phyloP scores from a whole-genome alignment of 352 stramenopile species.

The Globisporangium viniferum region DNA sequence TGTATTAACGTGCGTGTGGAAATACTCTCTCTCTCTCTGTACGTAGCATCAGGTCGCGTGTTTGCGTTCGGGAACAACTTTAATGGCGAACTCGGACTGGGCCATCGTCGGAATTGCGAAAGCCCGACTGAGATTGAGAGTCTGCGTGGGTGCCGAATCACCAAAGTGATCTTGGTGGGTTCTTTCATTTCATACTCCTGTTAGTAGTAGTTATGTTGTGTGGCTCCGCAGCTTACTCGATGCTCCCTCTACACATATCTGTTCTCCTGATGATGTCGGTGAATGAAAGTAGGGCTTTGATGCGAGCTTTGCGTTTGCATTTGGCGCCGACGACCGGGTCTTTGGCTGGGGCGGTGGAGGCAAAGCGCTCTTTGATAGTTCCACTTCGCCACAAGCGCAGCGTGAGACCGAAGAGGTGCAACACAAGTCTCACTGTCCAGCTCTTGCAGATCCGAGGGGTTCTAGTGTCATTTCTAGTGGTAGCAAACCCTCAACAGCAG shows the following conservation, averaged over 20 bases:
- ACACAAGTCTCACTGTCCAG: neutral
- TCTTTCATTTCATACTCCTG: too few species aligned
- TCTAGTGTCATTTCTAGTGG: too few species aligned
- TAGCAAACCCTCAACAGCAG: neutral
- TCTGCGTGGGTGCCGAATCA: constrained; percentile 42
- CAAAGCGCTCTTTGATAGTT: constrained; percentile 31
- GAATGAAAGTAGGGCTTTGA: constrained; percentile 48
- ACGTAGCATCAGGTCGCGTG: constrained; percentile 46
- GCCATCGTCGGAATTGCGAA: constrained; percentile 36
- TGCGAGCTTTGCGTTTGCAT: constrained; percentile 72
- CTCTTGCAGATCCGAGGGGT: neutral
- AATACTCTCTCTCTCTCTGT: neutral
- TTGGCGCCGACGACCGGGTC: constrained; percentile 75
- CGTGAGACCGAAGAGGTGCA: neutral
- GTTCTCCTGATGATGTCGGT: neutral
- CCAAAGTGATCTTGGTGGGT: constrained; percentile 25
- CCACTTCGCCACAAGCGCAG: neutral
- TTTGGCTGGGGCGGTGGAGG: constrained; percentile 88
- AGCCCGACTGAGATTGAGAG: constrained; percentile 52
- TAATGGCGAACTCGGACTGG: constrained; percentile 59
- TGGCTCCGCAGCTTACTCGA: too few species aligned
- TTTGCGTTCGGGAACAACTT: constrained; percentile 70
- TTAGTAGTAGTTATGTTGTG: too few species aligned
- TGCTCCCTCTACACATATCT: too few species aligned
- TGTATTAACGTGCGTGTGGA: neutral